Base-by-base conservation (phyloP, 371 early-diverging fungal species). In the Sanchytrium tribonematis region DNA sequence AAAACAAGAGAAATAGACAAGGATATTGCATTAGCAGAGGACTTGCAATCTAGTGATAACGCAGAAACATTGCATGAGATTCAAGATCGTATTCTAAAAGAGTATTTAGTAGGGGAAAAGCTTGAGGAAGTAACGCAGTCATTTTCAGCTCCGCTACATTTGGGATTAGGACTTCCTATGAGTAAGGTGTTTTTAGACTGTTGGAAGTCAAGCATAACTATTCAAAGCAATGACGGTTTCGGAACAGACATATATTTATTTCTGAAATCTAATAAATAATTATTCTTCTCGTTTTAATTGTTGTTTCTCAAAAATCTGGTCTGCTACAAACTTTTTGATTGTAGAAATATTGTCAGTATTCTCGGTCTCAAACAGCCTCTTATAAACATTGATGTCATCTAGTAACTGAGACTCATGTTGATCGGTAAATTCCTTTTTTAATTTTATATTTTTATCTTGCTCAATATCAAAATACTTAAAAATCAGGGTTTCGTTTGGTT, bases 101-200 rank as follows among this genome's bases (percentile, higher is more conserved):
- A 17, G 0, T 1, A 27, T 31, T 1, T 28, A 2, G 69, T 29
- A 30, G 32, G 70, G 28, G 0, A 1, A 66, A 1, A 0, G 12
- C 0, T 5, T 29, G 31, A 30, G n/a, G 5, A 28, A 5, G 22
- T 30, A 12, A 29, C 48, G 28, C 0, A 27, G 17, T n/a, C n/a
- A n/a, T n/a, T n/a, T n/a, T 22, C 22, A 17, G 30, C 17, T 31
- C 2, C 66, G 68, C 1, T 82, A 48, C 80, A 84, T 66, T 75
- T 90, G 67, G 93, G 93, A 1, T 82, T 93, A 69, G 92, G 92
- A 0, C 75, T 91, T 71, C 88, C 88, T 0, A 85, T 93, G 86
- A 82, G 85, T 66, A 77, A 84, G 31, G 86, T 88, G 17, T 91
- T 87, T 75, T 87, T 89, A 28, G 85, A 88, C 71, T 89, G 86